Conservation (phyloP, 257 asterid species). For the Solanum lycopersicoides region DNA sequence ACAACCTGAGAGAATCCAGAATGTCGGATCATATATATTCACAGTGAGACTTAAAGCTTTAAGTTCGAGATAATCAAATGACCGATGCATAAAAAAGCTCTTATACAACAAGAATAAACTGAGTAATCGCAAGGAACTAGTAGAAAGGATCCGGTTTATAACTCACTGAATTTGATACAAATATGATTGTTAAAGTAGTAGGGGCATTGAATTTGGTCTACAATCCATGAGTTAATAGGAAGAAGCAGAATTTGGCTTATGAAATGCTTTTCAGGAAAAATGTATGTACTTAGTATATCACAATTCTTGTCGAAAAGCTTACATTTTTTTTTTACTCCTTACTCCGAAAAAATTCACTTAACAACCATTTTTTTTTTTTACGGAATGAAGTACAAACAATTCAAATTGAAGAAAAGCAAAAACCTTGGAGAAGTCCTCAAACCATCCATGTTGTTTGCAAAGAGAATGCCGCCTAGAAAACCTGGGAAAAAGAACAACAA, state of each 20-base stretch:
- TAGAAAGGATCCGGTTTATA: neutral
- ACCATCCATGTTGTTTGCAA: neutral
- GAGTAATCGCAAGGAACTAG: neutral
- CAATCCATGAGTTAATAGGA: neutral
- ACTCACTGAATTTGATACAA: neutral
- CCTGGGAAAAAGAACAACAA: neutral
- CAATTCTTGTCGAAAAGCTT: neutral
- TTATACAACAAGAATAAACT: neutral
- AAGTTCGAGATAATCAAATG: neutral
- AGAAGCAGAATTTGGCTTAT: neutral
- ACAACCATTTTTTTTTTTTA: neutral
- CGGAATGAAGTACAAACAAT: neutral
- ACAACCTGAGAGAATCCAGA: slow-evolving; percentile 24
- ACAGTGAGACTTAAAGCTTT: neutral
- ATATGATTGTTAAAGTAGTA: neutral
- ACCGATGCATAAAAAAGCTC: neutral
- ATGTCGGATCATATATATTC: neutral
- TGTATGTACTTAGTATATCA: neutral
- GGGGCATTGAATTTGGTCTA: neutral
- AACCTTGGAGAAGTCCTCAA: slow-evolving; percentile 1
- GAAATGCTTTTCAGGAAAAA: neutral
- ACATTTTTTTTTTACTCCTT: neutral
- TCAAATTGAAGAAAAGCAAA: neutral
- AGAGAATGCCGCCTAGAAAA: neutral
- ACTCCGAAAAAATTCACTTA: neutral